A percentile compares a stretch with the other conserved stretches of the same genome.
Evolutionary conservation across 31 red algal species (phyloP).

Genomic region (Asparagopsis taxiformis): DNA sequence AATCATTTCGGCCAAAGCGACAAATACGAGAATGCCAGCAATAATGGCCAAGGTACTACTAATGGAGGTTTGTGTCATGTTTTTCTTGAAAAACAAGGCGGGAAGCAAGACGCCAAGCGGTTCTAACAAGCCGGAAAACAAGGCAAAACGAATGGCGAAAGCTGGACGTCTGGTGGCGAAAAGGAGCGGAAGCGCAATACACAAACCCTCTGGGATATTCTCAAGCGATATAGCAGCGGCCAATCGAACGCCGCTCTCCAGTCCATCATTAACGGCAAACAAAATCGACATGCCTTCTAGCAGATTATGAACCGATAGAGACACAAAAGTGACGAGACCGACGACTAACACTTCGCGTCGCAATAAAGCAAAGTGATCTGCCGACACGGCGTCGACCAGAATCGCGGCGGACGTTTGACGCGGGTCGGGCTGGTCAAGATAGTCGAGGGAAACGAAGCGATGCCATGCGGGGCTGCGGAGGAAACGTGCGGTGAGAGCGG

Average conservation of each 20-base stretch:
- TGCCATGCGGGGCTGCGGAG: conserved; percentile 1
- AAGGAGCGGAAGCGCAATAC: conserved; percentile 70
- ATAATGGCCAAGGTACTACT: conserved; percentile 59
- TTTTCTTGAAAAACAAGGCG: conserved; percentile 24
- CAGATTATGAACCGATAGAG: conserved; percentile 75
- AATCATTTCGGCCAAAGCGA: conserved; percentile 63
- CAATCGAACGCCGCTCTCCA: conserved; percentile 73
- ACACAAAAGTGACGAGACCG: conserved; percentile 26
- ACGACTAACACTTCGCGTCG: conserved; percentile 31
- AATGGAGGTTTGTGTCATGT: conserved; percentile 39
- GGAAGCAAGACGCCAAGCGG: conserved; percentile 69
- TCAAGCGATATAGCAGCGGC: conserved; percentile 78
- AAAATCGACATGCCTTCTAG: conserved; percentile 77
- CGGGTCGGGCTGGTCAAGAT: neutral
- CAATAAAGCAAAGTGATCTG: neutral
- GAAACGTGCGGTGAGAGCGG: conserved; percentile 8
- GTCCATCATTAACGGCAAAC: conserved; percentile 53
- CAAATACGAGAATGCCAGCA: conserved; percentile 69
- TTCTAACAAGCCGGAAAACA: conserved; percentile 72
- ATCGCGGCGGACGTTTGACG: neutral
- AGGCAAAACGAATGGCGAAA: conserved; percentile 47
- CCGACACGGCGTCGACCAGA: neutral
- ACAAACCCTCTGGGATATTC: conserved; percentile 85
- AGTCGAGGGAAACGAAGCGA: neutral
- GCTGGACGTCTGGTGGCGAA: conserved; percentile 41